These are phyloP conservation scores for Theobroma cacao DNA, from an alignment of 345 rosid species.

Conservation along the genomic window DNA sequence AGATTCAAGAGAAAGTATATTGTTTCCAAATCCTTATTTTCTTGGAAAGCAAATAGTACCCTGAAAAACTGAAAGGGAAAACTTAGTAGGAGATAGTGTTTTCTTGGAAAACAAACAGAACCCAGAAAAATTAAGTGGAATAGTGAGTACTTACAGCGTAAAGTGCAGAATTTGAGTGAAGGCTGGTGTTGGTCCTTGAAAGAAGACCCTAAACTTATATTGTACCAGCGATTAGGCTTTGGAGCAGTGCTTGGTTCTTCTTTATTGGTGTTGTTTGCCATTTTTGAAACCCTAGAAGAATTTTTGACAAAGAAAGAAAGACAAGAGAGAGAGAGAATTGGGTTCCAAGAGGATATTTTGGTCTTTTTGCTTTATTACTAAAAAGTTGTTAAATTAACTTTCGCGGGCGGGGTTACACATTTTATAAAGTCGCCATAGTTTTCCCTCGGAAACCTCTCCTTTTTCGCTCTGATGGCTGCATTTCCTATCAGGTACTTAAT, in stretches of 20 bases:
- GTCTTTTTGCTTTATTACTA: background rate
- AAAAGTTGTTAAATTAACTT: background rate
- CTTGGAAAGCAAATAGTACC: background rate
- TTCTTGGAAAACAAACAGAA: constrained; percentile 2
- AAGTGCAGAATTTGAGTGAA: constrained; percentile 60
- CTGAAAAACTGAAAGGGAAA: background rate
- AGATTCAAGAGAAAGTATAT: background rate
- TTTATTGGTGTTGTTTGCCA: constrained; percentile 28
- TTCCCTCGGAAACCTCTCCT: background rate
- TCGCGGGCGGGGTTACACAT: background rate
- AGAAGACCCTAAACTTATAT: constrained; percentile 61
- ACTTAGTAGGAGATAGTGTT: background rate
- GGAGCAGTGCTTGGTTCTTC: constrained; percentile 68
- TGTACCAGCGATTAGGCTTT: constrained; percentile 63
- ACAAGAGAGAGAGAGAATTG: background rate
- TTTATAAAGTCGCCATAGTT: background rate
- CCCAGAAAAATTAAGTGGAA: background rate
- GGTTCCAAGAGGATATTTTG: constrained; percentile 12
- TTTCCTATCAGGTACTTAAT: background rate
- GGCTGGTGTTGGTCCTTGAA: constrained; percentile 40
- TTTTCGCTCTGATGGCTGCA: constrained; percentile 7
- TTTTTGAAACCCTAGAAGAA: constrained; percentile 11
- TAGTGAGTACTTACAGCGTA: constrained; percentile 50
- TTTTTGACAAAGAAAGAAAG: background rate
- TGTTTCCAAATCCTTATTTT: background rate